Conservation (phyloP, 441 rosid species). For the Eruca vesicaria region DNA sequence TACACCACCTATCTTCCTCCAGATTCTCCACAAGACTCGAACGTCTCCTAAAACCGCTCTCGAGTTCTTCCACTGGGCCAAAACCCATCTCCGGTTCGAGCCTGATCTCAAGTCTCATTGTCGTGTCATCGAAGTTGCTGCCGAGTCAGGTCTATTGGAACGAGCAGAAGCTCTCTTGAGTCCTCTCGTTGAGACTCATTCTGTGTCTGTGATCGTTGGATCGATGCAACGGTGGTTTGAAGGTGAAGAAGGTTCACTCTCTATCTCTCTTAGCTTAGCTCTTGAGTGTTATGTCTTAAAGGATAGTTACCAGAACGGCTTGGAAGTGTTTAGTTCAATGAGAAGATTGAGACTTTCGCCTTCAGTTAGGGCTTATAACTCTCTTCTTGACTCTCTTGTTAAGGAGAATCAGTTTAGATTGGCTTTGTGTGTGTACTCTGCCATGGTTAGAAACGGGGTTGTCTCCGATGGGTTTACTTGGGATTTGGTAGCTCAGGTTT, state of each 20-base stretch:
- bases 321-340: constrained; percentile 46
- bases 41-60: constrained; percentile 45
- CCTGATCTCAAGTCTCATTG: constrained; percentile 62
- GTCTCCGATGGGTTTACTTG: constrained; percentile 46
- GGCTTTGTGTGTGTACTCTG: constrained; percentile 55
- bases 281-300: constrained; percentile 45
- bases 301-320: constrained; percentile 41
- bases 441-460: constrained; percentile 48
- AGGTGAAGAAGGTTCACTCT: constrained; percentile 44
- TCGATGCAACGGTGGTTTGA: constrained; percentile 48
- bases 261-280: constrained; percentile 41
- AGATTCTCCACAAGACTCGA: constrained; percentile 52
- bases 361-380: constrained; percentile 44
- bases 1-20: constrained; percentile 50
- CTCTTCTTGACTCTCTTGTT: constrained; percentile 49
- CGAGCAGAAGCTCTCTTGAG: constrained; percentile 39
- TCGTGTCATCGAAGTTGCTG: constrained; percentile 37
- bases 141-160: constrained; percentile 37
- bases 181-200: constrained; percentile 40
- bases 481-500: constrained; percentile 52
- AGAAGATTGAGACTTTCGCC: constrained; percentile 41
- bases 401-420: constrained; percentile 37
- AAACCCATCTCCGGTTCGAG: constrained; percentile 45
- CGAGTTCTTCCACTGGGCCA: constrained; percentile 61
- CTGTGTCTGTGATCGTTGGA: constrained; percentile 31